Evolutionary conservation across 2,329 filamentous ascomycete species (phyloP), one percentile per base, ranked within the genome.

Genomic region (Phialocephala sp.): DNA sequence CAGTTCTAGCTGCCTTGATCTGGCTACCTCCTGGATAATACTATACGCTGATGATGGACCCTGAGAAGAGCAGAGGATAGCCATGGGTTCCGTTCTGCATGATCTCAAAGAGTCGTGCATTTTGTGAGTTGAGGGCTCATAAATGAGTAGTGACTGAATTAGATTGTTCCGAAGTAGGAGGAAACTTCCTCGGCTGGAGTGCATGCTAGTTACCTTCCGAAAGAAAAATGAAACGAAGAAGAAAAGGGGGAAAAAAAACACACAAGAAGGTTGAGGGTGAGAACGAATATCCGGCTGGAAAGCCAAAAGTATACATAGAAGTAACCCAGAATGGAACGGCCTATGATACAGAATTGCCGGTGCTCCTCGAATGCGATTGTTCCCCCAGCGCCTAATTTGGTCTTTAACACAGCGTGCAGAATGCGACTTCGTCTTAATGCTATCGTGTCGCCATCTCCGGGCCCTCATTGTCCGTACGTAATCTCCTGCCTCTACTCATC

Each of bases 251-350:
- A 20, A 4, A 11, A 12, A 45, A 12, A 5, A 4, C 8, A 43
- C 41, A 24, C 18, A 24, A 50, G 4, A 9, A 50, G 6, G n/a
- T 20, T n/a, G 4, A 11, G 20, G 2, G 2, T n/a, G 22, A 11
- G 2, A 50, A 22, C 22, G n/a, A 24, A 50, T 50, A n/a, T 15
- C 24, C 15, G 24, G 50, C 50, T 54, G 18, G 24, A 54, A 50
- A 32, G 50, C 50, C 50, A 54, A 54, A 35, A 54, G 50, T 32
- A 35, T 54, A 54, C 50, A 54, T 27, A 54, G 50, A 54, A 54
- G 24, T 54, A 24, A 54, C 24, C 50, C 22, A 54, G 11, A 54
- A 54, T 18, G 27, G 24, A 54, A 54, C 15, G 50, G 24, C 50
- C 50, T 54, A 54, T 54, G 50, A 54, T 54, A 54, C 50, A 54